Evolutionary conservation across 2,329 filamentous ascomycete genomes (phyloP).

Genomic region (Cercospora zeae-maydis): DNA sequence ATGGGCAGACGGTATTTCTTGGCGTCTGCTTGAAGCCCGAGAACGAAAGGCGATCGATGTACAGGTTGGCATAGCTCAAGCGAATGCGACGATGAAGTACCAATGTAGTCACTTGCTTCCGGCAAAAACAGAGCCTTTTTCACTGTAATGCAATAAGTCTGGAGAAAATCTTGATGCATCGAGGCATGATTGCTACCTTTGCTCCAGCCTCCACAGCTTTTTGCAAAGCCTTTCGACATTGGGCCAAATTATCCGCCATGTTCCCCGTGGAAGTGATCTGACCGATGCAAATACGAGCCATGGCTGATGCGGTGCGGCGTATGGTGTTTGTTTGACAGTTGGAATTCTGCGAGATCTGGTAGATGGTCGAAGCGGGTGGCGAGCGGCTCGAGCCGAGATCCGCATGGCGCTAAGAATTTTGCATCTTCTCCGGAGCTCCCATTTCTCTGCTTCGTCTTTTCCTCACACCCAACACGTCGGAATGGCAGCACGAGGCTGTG

Average conservation of each 20-base stretch:
- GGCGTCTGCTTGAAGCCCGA: conserved; percentile 68
- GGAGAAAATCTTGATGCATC: not conserved
- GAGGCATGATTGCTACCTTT: conserved; percentile 53
- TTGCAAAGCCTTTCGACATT: conserved; percentile 68
- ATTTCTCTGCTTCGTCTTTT: not conserved
- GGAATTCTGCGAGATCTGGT: not conserved
- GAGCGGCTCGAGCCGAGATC: not conserved
- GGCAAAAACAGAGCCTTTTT: conserved; percentile 77
- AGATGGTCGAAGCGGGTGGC: too few relatives aligned
- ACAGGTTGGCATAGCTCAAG: conserved; percentile 67
- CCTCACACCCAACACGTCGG: not conserved
- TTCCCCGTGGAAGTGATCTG: conserved; percentile 84
- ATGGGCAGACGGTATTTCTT: conserved; percentile 63
- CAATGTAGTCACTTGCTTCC: conserved; percentile 88
- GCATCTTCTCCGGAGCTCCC: conserved; percentile 1
- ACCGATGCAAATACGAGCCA: conserved; percentile 51
- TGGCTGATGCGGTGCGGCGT: not conserved
- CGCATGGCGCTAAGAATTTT: not conserved
- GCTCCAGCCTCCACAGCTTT: conserved; percentile 74
- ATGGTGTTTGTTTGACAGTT: not conserved
- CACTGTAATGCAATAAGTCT: conserved; percentile 11
- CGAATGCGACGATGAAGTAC: conserved; percentile 62
- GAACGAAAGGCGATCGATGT: conserved; percentile 66
- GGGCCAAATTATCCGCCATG: conserved; percentile 72
- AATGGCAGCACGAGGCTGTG: not conserved